Conservation (phyloP, 2,329 filamentous ascomycete species). For the Paecilomyces niveus region DNA sequence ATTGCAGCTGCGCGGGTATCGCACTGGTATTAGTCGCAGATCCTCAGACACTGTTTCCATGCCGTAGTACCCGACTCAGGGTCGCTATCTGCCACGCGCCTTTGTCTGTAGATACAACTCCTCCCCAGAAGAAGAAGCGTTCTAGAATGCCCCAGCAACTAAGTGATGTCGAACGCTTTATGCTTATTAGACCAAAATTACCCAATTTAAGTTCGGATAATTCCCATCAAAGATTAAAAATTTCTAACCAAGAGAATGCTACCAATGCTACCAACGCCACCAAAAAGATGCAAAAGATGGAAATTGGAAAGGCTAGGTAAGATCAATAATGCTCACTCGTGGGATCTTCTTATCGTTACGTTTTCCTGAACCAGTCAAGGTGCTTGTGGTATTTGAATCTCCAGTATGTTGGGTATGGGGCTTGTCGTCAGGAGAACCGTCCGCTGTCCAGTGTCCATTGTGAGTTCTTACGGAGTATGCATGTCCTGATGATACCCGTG, state of each 20-base stretch:
- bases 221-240: not conserved
- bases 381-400: constrained; percentile 3
- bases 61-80: too few species aligned
- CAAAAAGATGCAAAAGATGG: not conserved
- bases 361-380: constrained; percentile 2
- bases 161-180: not conserved
- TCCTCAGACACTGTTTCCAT: too few species aligned
- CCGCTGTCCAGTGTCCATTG: constrained; percentile 19
- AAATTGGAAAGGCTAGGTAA: constrained; percentile 9
- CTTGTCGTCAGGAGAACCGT: constrained; percentile 2
- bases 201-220: not conserved
- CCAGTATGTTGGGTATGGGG: constrained; percentile 7
- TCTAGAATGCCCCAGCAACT: too few species aligned
- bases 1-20: too few species aligned
- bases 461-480: constrained; percentile 6
- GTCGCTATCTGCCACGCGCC: too few species aligned
- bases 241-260: not conserved
- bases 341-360: constrained; percentile 12
- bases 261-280: not conserved
- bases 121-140: too few species aligned
- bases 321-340: constrained; percentile 28
- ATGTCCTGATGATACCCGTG: constrained; percentile 11
- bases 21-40: too few species aligned
- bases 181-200: not conserved
- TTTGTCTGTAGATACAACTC: too few species aligned